Conservation (phyloP, 1,284 basidiomycete genomes). For the Coniferiporia weirii region DNA sequence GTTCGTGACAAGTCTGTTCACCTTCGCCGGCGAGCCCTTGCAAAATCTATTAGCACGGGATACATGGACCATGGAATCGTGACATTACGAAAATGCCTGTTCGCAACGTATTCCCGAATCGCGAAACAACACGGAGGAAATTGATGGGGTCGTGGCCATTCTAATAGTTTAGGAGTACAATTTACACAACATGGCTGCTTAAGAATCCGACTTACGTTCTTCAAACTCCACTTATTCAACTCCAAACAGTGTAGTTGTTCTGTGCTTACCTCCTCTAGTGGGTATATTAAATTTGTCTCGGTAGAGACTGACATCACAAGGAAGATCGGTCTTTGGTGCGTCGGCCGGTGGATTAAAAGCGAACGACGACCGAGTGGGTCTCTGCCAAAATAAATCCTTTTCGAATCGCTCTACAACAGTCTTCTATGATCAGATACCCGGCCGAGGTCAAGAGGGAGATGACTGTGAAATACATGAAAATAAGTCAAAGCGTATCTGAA, state of each 20-base stretch:
- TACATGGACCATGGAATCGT: background rate
- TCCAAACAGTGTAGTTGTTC: slow-evolving; percentile 42
- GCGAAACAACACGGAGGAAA: background rate
- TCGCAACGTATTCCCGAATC: background rate
- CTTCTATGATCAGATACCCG: slow-evolving; percentile 7
- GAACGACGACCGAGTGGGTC: slow-evolving; percentile 93
- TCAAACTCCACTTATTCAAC: background rate
- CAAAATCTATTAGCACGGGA: background rate
- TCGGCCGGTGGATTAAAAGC: slow-evolving; percentile 65
- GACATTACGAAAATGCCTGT: background rate
- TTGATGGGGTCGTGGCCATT: background rate
- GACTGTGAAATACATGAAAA: slow-evolving; percentile 51
- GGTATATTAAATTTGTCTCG: slow-evolving; percentile 37
- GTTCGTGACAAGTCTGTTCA: slow-evolving; percentile 45
- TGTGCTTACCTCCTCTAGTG: slow-evolving; percentile 63
- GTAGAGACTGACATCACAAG: slow-evolving; percentile 64
- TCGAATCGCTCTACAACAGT: slow-evolving; percentile 36
- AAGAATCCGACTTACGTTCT: background rate
- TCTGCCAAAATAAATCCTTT: slow-evolving; percentile 70
- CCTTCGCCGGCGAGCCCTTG: slow-evolving; percentile 41
- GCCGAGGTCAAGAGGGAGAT: slow-evolving; percentile 6
- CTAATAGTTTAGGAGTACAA: background rate
- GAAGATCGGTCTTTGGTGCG: slow-evolving; percentile 42
- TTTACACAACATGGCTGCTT: background rate
- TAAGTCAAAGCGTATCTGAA: slow-evolving; percentile 80